phyloP scores from a whole-genome alignment of 2,329 filamentous ascomycete genomes.

The Colletotrichum sp. region DNA sequence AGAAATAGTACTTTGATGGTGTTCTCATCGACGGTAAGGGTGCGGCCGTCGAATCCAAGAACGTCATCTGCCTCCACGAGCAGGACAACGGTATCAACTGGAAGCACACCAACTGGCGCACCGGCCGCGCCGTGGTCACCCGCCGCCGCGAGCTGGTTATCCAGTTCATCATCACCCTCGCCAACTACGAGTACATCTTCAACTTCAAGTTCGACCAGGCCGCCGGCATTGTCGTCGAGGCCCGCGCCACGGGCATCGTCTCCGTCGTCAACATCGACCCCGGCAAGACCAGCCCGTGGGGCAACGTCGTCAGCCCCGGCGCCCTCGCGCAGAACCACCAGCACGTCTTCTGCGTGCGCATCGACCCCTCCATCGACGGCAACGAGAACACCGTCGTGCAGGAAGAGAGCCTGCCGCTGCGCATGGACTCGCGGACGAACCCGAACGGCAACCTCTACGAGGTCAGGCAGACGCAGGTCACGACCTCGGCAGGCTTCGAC shows the following conservation, averaged over 20 bases:
- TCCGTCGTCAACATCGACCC: conserved; percentile 49
- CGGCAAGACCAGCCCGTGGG: conserved; percentile 46
- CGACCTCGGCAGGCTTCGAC: conserved; percentile 42
- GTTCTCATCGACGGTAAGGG: conserved; percentile 32
- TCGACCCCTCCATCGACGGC: conserved; percentile 61
- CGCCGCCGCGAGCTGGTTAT: conserved; percentile 57
- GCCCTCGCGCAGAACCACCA: conserved; percentile 62
- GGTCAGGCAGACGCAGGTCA: conserved; percentile 48
- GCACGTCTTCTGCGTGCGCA: conserved; percentile 58
- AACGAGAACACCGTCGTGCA: conserved; percentile 57
- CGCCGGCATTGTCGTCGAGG: conserved; percentile 32
- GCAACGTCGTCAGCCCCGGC: conserved; percentile 58
- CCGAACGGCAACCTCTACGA: conserved; percentile 51
- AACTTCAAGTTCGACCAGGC: conserved; percentile 51
- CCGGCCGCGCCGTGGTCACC: conserved; percentile 53
- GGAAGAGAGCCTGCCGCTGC: conserved; percentile 59
- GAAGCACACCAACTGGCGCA: conserved; percentile 56
- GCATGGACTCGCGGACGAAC: conserved; percentile 44
- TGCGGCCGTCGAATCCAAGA: conserved; percentile 45
- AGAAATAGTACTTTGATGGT: conserved; percentile 13
- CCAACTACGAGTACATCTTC: conserved; percentile 58
- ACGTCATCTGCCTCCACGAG: conserved; percentile 21
- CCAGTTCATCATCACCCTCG: conserved; percentile 61
- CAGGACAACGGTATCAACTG: conserved; percentile 21
- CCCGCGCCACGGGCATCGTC: conserved; percentile 41